Conservation (phyloP, 306 rosid genomes). For the Vicia faba region DNA sequence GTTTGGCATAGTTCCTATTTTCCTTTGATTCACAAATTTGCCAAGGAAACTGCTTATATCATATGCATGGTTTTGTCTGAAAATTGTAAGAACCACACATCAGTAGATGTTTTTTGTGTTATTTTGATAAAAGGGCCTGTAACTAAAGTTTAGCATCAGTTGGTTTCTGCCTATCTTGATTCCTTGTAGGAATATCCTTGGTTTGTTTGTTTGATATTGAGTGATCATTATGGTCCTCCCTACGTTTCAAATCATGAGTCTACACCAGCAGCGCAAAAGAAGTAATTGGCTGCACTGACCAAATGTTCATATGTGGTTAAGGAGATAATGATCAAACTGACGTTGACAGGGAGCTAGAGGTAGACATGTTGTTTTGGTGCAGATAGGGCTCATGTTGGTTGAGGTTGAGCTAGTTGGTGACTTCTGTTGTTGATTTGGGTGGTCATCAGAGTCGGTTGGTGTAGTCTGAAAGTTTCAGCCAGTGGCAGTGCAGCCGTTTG, state of each 20-base stretch:
- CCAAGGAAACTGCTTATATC: slow-evolving; percentile 11
- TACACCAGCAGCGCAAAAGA: neutral
- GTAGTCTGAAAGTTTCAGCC: too few species aligned
- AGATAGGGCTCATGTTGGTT: neutral
- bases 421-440: neutral
- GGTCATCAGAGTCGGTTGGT: neutral
- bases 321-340: neutral
- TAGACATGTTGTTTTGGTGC: slow-evolving; percentile 1
- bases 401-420: neutral
- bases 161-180: slow-evolving; percentile 19
- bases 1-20: neutral
- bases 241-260: neutral
- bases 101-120: slow-evolving; percentile 3
- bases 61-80: slow-evolving; percentile 19
- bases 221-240: slow-evolving; percentile 9
- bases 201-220: neutral
- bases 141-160: neutral
- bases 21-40: slow-evolving; percentile 17
- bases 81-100: slow-evolving; percentile 6
- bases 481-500: slow-evolving; percentile 1
- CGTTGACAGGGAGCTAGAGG: neutral
- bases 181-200: slow-evolving; percentile 4
- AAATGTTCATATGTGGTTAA: neutral
- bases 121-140: neutral
- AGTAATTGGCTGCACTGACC: neutral